phyloP scores from a whole-genome alignment of 2,329 filamentous ascomycete species.

The Rhexocercosporidium sp. region DNA sequence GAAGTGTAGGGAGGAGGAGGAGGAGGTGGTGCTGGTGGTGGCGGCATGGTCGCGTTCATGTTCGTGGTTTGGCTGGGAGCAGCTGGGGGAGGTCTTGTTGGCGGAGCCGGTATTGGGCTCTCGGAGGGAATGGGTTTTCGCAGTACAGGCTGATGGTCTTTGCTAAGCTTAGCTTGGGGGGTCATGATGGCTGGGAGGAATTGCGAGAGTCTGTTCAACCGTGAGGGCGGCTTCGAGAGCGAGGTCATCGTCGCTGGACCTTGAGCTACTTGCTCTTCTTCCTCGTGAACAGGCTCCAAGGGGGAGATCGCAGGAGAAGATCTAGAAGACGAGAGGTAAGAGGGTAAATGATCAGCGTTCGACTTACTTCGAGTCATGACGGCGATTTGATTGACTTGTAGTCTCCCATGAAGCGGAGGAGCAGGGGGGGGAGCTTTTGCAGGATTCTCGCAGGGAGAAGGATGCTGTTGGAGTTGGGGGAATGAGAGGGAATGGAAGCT shows the following conservation, averaged over 20 bases:
- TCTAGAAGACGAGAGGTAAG: not conserved
- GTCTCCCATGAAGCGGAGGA: not conserved
- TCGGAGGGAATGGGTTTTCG: slow-evolving; percentile 3
- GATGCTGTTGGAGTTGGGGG: slow-evolving; percentile 4
- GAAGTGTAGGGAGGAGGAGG: not conserved
- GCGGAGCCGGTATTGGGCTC: not conserved
- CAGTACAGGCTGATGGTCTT: slow-evolving; percentile 3
- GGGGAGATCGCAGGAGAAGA: not conserved
- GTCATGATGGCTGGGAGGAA: slow-evolving; percentile 7
- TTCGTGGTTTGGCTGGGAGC: not conserved
- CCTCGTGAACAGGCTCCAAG: not conserved
- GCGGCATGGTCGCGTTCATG: not conserved
- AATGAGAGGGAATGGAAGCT: not conserved
- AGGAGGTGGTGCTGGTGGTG: too few relatives aligned
- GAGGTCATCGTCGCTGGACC: not conserved
- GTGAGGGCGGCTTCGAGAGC: slow-evolving; percentile 10
- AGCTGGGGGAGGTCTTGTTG: not conserved
- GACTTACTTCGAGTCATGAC: slow-evolving; percentile 15
- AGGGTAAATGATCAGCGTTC: not conserved
- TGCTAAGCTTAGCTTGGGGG: slow-evolving; percentile 9
- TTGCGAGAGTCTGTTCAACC: slow-evolving; percentile 13
- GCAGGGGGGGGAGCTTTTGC: not conserved
- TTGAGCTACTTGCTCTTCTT: slow-evolving; percentile 11
- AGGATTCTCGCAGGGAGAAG: not conserved
- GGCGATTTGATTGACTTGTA: not conserved